A percentile compares a stretch with the other conserved stretches of the same genome.
Conservation (phyloP, 352 stramenopile species). For the Chrysophaeum taylorii region DNA sequence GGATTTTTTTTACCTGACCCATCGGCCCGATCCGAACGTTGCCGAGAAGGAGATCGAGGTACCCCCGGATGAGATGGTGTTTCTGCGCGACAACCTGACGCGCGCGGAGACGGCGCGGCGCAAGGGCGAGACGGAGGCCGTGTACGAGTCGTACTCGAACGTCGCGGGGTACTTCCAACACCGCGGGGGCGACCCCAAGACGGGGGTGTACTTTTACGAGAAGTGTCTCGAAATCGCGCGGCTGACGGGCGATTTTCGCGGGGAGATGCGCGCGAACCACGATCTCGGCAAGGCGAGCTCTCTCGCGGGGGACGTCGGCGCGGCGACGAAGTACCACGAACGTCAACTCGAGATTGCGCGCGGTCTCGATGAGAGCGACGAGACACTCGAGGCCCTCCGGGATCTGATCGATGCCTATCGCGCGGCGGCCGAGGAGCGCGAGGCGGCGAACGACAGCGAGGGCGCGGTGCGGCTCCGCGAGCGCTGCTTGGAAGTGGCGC, state of each 20-base stretch:
- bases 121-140: slow-evolving; percentile 62
- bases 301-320: slow-evolving; percentile 50
- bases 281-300: slow-evolving; percentile 68
- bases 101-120: slow-evolving; percentile 70
- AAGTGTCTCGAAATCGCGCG: slow-evolving; percentile 72
- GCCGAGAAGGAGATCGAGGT: slow-evolving; percentile 26
- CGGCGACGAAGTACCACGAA: slow-evolving; percentile 64
- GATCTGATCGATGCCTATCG: slow-evolving; percentile 63
- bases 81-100: slow-evolving; percentile 70
- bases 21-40: slow-evolving; percentile 47
- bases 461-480: slow-evolving; percentile 70
- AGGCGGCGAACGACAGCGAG: slow-evolving; percentile 59
- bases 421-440: slow-evolving; percentile 68
- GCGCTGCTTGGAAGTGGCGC: slow-evolving; percentile 63
- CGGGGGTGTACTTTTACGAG: slow-evolving; percentile 79
- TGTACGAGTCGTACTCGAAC: slow-evolving; percentile 62
- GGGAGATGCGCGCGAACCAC: slow-evolving; percentile 68
- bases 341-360: slow-evolving; percentile 58
- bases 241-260: slow-evolving; percentile 63
- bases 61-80: slow-evolving; percentile 55
- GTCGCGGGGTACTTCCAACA: slow-evolving; percentile 34
- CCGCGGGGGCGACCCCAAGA: slow-evolving; percentile 54
- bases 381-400: slow-evolving; percentile 42
- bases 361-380: slow-evolving; percentile 53
- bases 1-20: slow-evolving; percentile 84